phyloP scores from a whole-genome alignment of 768 basidiomycete species.

The Rhodotorula taiwanensis region DNA sequence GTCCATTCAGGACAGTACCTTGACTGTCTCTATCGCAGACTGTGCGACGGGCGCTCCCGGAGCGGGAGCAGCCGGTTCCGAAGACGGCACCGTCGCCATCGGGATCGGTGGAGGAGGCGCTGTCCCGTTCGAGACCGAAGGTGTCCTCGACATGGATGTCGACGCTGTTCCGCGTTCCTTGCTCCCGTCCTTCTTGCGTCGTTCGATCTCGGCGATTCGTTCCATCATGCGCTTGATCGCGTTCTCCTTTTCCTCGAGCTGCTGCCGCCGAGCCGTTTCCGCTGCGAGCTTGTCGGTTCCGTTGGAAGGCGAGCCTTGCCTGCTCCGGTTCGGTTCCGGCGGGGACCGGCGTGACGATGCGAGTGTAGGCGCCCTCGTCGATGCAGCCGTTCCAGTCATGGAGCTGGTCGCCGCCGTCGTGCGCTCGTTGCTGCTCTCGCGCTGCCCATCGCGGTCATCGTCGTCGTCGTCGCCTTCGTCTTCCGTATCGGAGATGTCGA shows the following conservation, averaged over 20 bases:
- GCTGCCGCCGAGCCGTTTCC: constrained; percentile 46
- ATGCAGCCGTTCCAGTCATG: not conserved
- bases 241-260: constrained; percentile 51
- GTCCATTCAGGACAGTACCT: no score
- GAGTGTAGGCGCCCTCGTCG: constrained; percentile 42
- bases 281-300: no score
- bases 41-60: no score
- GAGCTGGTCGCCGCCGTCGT: not conserved
- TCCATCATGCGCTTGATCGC: constrained; percentile 46
- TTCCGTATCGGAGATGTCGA: constrained; percentile 42
- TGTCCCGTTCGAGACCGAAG: no score
- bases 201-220: constrained; percentile 18
- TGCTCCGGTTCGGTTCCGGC: constrained; percentile 46
- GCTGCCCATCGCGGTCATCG: constrained; percentile 47
- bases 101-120: no score
- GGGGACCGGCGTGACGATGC: not conserved
- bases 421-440: no score
- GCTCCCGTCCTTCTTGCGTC: constrained; percentile 5
- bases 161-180: no score
- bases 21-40: no score
- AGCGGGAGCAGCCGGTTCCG: no score
- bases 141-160: no score
- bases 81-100: no score
- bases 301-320: no score
- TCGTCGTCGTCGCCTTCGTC: constrained; percentile 54